Percentiles rank a stretch among this genome's conserved stretches.
These are phyloP conservation scores for Penicillium sp. DNA, from an alignment of 2,329 filamentous ascomycete genomes.

Conservation along the genomic window DNA sequence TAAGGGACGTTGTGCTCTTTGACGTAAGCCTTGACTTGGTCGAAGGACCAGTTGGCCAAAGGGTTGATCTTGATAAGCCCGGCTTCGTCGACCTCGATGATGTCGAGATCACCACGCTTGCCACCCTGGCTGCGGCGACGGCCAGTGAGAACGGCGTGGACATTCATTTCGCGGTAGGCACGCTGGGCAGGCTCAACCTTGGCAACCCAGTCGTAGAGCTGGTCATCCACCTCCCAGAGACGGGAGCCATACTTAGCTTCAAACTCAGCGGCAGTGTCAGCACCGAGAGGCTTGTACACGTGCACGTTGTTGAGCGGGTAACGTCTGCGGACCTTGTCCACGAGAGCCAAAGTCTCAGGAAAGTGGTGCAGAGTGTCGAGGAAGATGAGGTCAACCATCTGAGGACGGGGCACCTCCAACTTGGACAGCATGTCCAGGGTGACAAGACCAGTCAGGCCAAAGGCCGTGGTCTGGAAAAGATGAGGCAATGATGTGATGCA, in stretches of 20 bases:
- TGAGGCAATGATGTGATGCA: constrained; percentile 87
- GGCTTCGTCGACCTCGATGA: constrained; percentile 89
- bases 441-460: constrained; percentile 78
- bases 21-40: constrained; percentile 86
- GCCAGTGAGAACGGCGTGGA: constrained; percentile 89
- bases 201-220: constrained; percentile 94
- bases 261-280: constrained; percentile 74
- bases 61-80: constrained; percentile 98
- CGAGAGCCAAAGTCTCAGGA: constrained; percentile 71
- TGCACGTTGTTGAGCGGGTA: constrained; percentile 84
- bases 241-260: constrained; percentile 77
- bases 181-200: constrained; percentile 97
- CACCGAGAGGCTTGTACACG: constrained; percentile 83
- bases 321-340: constrained; percentile 71
- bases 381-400: constrained; percentile 65
- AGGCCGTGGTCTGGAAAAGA: constrained; percentile 84
- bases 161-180: constrained; percentile 83
- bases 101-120: constrained; percentile 84
- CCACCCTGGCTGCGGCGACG: constrained; percentile 90
- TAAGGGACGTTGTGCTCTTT: constrained; percentile 86
- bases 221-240: constrained; percentile 82
- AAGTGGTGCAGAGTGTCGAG: constrained; percentile 85
- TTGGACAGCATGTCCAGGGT: constrained; percentile 72
- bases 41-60: constrained; percentile 89
- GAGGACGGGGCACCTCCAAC: constrained; percentile 52